Percentiles rank a stretch among this genome's conserved stretches.
Conservation (phyloP, 179 eudicot genomes). For the Drosera spatulata region DNA sequence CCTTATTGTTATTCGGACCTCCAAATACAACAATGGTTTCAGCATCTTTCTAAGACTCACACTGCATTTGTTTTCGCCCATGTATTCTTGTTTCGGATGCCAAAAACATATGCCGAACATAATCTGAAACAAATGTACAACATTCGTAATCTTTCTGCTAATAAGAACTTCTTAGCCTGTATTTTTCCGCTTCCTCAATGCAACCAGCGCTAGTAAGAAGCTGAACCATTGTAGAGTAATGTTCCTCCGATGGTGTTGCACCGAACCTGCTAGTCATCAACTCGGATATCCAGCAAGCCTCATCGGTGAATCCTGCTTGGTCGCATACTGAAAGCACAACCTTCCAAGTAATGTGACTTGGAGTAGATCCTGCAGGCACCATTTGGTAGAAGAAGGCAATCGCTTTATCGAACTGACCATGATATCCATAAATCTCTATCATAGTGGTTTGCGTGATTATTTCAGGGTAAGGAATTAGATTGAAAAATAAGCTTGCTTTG, state of each 20-base stretch:
- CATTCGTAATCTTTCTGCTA: too few relatives aligned
- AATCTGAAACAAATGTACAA: too few relatives aligned
- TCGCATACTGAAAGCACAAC: conserved; percentile 48
- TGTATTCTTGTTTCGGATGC: too few relatives aligned
- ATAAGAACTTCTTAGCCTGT: conserved; percentile 9
- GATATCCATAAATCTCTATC: conserved; percentile 53
- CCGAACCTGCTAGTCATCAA: conserved; percentile 40
- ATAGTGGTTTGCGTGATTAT: conserved; percentile 52
- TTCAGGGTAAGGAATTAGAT: conserved; percentile 37
- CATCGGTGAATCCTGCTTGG: conserved; percentile 57
- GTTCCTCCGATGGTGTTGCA: conserved; percentile 34
- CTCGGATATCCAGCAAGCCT: conserved; percentile 41
- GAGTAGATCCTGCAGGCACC: conserved; percentile 31
- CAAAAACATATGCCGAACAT: too few relatives aligned
- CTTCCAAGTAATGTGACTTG: conserved; percentile 39
- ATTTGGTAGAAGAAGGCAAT: conserved; percentile 37
- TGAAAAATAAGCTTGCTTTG: conserved; percentile 46
- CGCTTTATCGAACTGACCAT: conserved; percentile 31
- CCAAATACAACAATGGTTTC: too few relatives aligned
- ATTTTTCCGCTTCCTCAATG: conserved; percentile 43
- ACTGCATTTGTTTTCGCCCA: too few relatives aligned
- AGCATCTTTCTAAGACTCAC: too few relatives aligned
- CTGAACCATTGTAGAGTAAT: conserved; percentile 38
- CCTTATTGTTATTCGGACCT: too few relatives aligned
- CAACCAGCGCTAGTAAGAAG: conserved; percentile 46